phyloP scores from a whole-genome alignment of 2,329 filamentous ascomycete genomes.

The Graphiopsis chlorocephala region DNA sequence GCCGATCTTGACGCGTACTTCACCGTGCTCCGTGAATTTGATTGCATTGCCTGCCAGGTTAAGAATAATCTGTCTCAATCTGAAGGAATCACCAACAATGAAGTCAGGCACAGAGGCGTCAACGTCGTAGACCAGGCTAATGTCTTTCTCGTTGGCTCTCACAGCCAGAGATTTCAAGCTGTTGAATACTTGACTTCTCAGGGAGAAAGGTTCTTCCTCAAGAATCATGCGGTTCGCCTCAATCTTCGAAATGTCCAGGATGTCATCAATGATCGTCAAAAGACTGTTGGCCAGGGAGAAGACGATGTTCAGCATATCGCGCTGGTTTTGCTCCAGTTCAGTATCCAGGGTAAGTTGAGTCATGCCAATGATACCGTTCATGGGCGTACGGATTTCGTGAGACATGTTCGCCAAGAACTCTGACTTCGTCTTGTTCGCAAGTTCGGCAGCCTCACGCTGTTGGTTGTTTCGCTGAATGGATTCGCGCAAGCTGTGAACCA shows the following conservation, averaged over 20 bases:
- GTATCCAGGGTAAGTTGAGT: conserved; percentile 94
- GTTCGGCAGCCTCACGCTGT: conserved; percentile 89
- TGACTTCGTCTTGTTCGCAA: conserved; percentile 97
- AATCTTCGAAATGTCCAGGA: conserved; percentile 69
- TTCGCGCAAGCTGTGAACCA: conserved; percentile 93
- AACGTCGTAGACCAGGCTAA: conserved; percentile 90
- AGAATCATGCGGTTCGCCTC: conserved; percentile 98
- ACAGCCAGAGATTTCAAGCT: conserved; percentile 95
- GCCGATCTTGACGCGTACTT: conserved; percentile 91
- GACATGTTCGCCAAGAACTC: conserved; percentile 99
- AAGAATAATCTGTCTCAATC: conserved; percentile 90
- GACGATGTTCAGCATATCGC: conserved; percentile 98
- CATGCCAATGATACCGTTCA: conserved; percentile 98
- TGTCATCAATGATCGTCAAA: conserved; percentile 90
- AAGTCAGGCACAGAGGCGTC: conserved; percentile 92
- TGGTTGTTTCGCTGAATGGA: conserved; percentile 96
- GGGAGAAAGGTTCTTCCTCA: conserved; percentile 93
- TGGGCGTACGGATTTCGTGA: conserved; percentile 94
- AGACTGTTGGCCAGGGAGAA: conserved; percentile 95
- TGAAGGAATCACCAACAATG: conserved; percentile 94
- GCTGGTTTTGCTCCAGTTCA: conserved; percentile 86
- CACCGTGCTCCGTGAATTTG: conserved; percentile 96
- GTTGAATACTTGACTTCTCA: conserved; percentile 94
- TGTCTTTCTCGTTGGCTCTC: conserved; percentile 91
- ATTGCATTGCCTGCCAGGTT: conserved; percentile 98